Evolutionary conservation across 768 basidiomycete species (phyloP), one percentile per base, ranked within the genome.

Genomic region (Gloeostereum incarnatum): DNA sequence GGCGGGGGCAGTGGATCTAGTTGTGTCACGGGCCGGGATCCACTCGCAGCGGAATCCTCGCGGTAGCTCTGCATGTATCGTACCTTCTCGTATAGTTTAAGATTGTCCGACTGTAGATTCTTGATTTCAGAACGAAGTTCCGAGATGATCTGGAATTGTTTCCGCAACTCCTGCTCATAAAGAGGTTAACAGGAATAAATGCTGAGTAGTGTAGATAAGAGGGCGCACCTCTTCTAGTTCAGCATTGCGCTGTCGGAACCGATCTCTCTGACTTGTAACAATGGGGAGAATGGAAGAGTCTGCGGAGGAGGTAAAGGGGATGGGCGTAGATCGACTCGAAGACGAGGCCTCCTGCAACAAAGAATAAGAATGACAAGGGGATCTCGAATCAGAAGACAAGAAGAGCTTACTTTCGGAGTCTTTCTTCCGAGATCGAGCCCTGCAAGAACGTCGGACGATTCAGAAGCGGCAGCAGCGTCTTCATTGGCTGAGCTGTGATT

Each of bases 1-100:
- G 63, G 61, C 19, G 63, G 51, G 37, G 55, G 67, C 2, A 84
- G 59, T 9, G 81, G 83, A 50, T 79, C 79, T 36, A 83, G 68
- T 47, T 85, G 82, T 17, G 65, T 63, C 10, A 74, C 69, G 11
- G 69, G 69, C 27, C 75, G 66, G 21, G 62, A 62, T n/a, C n/a
- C n/a, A n/a, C n/a, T n/a, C n/a, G n/a, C n/a, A 8, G 64, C 67
- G 20, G 71, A 62, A 25, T 88, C 84, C 52, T 91, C 87, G 13
- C 87, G 75, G 52, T 98, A 99, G 44, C 84, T 89, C 57, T 98
- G 93, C 81, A 97, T 96, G 56, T 98, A 98, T 44, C 93, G 80
- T 36, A 98, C 93, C 65, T 98, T 99, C 61, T 98, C 96, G 59
- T 98, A 98, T 43, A 98, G 65, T 58, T 99, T 98, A 31, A 99